Conservation (phyloP, 257 asterid species). For the Striga asiatica region DNA sequence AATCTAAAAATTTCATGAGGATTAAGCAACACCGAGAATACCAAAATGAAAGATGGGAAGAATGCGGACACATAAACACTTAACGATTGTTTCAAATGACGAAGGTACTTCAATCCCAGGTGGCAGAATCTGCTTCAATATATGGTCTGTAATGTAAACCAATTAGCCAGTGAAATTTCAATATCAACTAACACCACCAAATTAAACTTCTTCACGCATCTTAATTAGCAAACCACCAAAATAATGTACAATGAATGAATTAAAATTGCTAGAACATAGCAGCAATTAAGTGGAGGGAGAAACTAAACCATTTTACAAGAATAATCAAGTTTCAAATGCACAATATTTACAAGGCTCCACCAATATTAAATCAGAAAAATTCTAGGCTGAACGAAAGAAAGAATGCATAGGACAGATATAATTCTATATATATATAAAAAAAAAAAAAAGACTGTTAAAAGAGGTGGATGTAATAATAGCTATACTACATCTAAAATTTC, state of each 20-base stretch:
- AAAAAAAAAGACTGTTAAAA: not conserved
- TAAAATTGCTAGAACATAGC: not conserved
- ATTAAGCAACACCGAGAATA: not conserved
- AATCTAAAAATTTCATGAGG: not conserved
- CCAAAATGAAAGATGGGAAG: not conserved
- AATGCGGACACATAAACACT: constrained; percentile 31
- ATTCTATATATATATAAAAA: not conserved
- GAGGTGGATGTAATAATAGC: not conserved
- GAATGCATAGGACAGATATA: not conserved
- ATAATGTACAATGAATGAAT: not conserved
- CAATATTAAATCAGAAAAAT: not conserved
- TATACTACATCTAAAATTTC: not conserved
- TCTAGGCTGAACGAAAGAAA: not conserved
- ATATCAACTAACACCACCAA: not conserved
- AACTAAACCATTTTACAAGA: not conserved
- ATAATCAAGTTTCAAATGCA: not conserved
- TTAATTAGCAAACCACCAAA: not conserved
- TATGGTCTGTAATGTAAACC: constrained; percentile 60
- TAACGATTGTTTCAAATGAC: constrained; percentile 97
- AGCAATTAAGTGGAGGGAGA: not conserved
- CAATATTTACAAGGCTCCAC: not conserved
- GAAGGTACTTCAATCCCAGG: constrained; percentile 77
- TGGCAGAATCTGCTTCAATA: constrained; percentile 84
- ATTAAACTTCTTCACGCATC: not conserved
- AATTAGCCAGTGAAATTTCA: constrained; percentile 10